Evolutionary conservation across 345 rosid species (phyloP).

Genomic region (Salix arbutifolia): DNA sequence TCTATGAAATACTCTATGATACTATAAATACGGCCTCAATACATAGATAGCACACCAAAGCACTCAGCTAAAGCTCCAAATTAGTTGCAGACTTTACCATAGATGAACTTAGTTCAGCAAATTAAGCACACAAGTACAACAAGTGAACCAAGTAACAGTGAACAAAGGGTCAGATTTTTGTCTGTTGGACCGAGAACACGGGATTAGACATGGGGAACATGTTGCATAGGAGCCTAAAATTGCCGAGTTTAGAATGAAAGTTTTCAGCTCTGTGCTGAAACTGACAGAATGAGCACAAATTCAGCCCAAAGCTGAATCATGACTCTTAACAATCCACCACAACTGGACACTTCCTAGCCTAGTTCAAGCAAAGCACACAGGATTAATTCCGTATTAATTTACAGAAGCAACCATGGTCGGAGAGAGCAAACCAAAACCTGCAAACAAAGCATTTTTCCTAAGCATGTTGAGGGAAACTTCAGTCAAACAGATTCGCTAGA

Average conservation of each 20-base stretch:
- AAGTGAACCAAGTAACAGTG: neutral
- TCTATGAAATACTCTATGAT: no score
- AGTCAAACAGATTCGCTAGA: slow-evolving; percentile 21
- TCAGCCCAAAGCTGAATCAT: slow-evolving; percentile 77
- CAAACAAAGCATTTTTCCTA: slow-evolving; percentile 3
- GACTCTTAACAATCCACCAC: slow-evolving; percentile 24
- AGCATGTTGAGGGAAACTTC: neutral
- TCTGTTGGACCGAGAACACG: slow-evolving; percentile 3
- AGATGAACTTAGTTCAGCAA: no score
- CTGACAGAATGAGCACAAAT: slow-evolving; percentile 31
- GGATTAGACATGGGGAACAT: slow-evolving; percentile 13
- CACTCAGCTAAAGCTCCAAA: neutral
- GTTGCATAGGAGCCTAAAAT: slow-evolving; percentile 3
- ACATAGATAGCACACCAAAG: neutral
- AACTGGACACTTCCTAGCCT: slow-evolving; percentile 20
- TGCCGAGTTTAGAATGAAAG: slow-evolving; percentile 17
- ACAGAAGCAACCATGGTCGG: slow-evolving; percentile 36
- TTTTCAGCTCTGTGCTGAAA: slow-evolving; percentile 14
- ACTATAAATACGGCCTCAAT: no score
- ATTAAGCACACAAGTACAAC: neutral
- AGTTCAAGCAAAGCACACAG: slow-evolving; percentile 27
- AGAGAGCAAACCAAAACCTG: slow-evolving; percentile 26
- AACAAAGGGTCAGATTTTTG: neutral
- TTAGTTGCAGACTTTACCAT: neutral
- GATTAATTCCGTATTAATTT: slow-evolving; percentile 38